phyloP scores from a whole-genome alignment of 1,139 yeast species.

The Petasospora rhodanensis region DNA sequence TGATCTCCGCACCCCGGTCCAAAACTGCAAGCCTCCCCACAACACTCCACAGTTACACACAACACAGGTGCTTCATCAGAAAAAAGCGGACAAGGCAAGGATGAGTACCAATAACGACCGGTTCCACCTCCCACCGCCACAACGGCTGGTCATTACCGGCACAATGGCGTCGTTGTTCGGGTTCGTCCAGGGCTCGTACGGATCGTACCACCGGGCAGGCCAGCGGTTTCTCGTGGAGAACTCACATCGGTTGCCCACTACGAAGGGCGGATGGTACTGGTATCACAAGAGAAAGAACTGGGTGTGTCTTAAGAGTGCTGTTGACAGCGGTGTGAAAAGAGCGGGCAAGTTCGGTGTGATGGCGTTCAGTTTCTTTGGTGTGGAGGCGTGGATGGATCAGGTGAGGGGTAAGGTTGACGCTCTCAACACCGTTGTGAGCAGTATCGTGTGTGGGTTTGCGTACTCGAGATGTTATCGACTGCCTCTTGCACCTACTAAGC shows the following conservation, averaged over 20 bases:
- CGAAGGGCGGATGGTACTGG: conserved; percentile 85
- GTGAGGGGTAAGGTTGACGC: conserved; percentile 55
- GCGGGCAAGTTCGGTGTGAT: conserved; percentile 43
- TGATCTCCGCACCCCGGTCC: neutral
- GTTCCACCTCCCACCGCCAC: conserved; percentile 35
- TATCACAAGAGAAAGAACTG: conserved; percentile 84
- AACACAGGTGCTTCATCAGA: too few relatives aligned
- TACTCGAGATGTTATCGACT: conserved; percentile 45
- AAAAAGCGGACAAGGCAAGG: neutral
- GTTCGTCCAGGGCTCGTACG: conserved; percentile 55
- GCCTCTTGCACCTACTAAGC: conserved; percentile 42
- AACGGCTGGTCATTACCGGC: conserved; percentile 36
- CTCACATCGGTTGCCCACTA: conserved; percentile 73
- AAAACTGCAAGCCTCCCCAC: too few relatives aligned
- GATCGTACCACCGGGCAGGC: conserved; percentile 55
- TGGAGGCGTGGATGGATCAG: conserved; percentile 60
- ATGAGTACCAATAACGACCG: conserved; percentile 27
- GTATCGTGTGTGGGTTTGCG: conserved; percentile 45
- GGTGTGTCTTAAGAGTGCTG: conserved; percentile 57
- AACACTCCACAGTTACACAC: too few relatives aligned
- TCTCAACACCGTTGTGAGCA: conserved; percentile 54
- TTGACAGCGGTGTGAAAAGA: conserved; percentile 38
- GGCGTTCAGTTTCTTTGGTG: conserved; percentile 49
- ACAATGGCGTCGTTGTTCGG: conserved; percentile 50
- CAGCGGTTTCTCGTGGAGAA: conserved; percentile 71